These are phyloP conservation scores for Triticum dicoccoides DNA, from an alignment of 176 grass and related monocot species.

Conservation along the genomic window DNA sequence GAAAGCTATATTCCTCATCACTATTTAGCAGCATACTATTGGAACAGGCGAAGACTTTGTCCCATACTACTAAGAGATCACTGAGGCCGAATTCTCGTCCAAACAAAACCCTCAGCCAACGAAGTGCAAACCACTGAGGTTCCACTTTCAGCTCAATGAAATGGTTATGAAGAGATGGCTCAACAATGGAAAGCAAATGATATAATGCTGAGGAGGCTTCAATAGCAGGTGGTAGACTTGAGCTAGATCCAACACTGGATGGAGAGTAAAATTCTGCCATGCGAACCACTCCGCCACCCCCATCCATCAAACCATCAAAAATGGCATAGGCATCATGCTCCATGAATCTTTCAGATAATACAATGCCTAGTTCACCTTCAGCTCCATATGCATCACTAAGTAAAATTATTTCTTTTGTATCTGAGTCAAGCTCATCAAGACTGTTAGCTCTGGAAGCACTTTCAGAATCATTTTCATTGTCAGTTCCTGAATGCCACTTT, in stretches of 20 bases:
- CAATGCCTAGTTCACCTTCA: conserved; percentile 88
- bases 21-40: conserved; percentile 51
- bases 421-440: conserved; percentile 64
- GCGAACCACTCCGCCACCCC: conserved; percentile 53
- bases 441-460: conserved; percentile 42
- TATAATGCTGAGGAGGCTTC: conserved; percentile 96
- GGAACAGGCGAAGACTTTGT: conserved; percentile 71
- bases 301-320: conserved; percentile 91
- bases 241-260: conserved; percentile 48
- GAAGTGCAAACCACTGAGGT: conserved; percentile 92
- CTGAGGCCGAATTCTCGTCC: conserved; percentile 82
- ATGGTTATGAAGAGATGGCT: conserved; percentile 88
- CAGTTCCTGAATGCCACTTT: conserved; percentile 36
- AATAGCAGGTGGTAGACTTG: conserved; percentile 67
- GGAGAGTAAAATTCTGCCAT: conserved; percentile 87
- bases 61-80: conserved; percentile 80
- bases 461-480: conserved; percentile 44
- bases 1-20: conserved; percentile 56
- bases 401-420: conserved; percentile 75
- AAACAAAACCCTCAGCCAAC: conserved; percentile 96
- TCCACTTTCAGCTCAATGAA: conserved; percentile 90
- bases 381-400: conserved; percentile 95
- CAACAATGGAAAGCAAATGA: conserved; percentile 75
- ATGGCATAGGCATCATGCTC: conserved; percentile 98
- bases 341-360: conserved; percentile 94